phyloP scores from a whole-genome alignment of 257 asterid species.

The Ilex aquifolium region DNA sequence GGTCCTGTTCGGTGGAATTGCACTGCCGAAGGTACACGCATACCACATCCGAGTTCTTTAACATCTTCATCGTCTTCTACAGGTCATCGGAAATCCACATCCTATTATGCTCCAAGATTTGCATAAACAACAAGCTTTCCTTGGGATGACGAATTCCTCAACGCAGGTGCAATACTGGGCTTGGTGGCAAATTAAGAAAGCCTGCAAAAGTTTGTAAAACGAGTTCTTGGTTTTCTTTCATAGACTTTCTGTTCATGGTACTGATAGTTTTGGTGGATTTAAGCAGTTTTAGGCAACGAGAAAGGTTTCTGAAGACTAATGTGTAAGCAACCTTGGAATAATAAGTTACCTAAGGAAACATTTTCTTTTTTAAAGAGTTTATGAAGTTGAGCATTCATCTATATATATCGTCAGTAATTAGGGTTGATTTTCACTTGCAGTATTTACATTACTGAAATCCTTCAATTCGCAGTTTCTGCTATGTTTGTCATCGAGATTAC shows the following conservation, averaged over 20 bases:
- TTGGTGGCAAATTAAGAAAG: background rate
- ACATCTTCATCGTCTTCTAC: conserved; percentile 20
- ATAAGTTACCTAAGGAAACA: conserved; percentile 19
- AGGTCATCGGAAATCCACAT: conserved; percentile 23
- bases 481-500: no score
- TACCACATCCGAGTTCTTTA: conserved; percentile 12
- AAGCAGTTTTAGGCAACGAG: conserved; percentile 15
- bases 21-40: conserved; percentile 15
- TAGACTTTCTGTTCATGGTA: conserved; percentile 14
- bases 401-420: no score
- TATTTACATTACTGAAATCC: no score
- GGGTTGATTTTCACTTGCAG: no score
- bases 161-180: background rate
- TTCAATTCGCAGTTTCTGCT: no score
- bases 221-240: background rate
- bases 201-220: background rate
- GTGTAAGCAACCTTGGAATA: conserved; percentile 25
- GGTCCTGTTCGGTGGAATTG: conserved; percentile 38
- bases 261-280: conserved; percentile 11
- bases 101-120: conserved; percentile 29
- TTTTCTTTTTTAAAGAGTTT: background rate
- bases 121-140: conserved; percentile 18
- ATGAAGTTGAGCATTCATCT: no score
- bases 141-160: background rate
- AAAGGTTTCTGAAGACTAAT: conserved; percentile 14